phyloP scores from a whole-genome alignment of 1,284 basidiomycete species.

The Papiliotrema terrestris region DNA sequence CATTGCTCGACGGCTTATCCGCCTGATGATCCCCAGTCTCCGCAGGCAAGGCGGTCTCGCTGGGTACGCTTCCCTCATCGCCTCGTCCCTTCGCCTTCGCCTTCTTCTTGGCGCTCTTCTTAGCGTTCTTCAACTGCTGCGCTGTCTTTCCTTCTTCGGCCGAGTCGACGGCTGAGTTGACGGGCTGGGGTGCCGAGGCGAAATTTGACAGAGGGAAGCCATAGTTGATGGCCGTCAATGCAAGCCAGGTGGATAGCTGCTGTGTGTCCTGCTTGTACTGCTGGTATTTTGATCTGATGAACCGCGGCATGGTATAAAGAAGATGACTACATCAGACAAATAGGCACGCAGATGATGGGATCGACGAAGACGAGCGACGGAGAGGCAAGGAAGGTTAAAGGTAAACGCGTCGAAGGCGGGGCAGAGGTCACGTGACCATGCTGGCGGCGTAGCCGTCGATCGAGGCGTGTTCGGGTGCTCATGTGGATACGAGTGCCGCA shows the following conservation, averaged over 20 bases:
- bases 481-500: too few species aligned
- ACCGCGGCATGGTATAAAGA: slow-evolving; percentile 1
- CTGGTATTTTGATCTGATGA: slow-evolving; percentile 9
- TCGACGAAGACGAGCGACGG: too few species aligned
- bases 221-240: slow-evolving; percentile 9
- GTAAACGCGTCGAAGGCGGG: too few species aligned
- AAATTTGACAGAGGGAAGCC: slow-evolving; percentile 11
- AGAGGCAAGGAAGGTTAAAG: too few species aligned
- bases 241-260: slow-evolving; percentile 13
- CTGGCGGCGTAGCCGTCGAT: too few species aligned
- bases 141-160: neutral
- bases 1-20: too few species aligned
- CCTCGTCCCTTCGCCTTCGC: neutral
- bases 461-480: too few species aligned
- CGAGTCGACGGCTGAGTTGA: neutral
- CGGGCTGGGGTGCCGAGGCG: neutral
- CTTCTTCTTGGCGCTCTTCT: slow-evolving; percentile 7
- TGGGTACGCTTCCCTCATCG: neutral
- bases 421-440: too few species aligned
- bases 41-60: neutral
- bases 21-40: neutral
- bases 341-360: too few species aligned
- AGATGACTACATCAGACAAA: too few species aligned
- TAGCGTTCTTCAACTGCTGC: slow-evolving; percentile 8
- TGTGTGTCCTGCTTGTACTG: slow-evolving; percentile 19